Evolutionary conservation across 768 basidiomycete species (phyloP).

Genomic region (Phaffia australis): DNA sequence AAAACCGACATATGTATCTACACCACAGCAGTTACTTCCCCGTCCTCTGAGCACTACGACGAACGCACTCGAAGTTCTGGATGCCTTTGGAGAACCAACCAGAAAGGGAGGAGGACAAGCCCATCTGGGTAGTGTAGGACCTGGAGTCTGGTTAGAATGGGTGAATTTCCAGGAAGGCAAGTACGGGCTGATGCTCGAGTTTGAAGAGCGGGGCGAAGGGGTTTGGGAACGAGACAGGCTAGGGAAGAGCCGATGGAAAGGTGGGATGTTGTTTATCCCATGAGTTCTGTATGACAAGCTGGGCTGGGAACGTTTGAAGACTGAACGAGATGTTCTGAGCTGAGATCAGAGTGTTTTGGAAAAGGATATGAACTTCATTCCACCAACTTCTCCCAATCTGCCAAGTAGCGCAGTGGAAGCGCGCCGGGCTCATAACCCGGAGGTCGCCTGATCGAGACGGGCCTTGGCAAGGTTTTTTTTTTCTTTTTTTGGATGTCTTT

Average conservation of each 20-base stretch:
- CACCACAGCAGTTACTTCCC: background rate
- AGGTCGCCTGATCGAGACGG: conserved; percentile 22
- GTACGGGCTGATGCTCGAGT: too few species aligned
- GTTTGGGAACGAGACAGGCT: too few species aligned
- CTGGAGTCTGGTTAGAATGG: conserved; percentile 11
- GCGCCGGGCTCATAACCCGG: conserved; percentile 21
- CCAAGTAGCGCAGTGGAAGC: conserved; percentile 19
- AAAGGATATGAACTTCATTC: too few species aligned
- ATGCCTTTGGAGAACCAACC: background rate
- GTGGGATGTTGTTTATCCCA: too few species aligned
- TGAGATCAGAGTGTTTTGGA: too few species aligned
- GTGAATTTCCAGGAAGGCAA: background rate
- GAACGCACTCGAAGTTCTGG: background rate
- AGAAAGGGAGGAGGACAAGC: conserved; percentile 9
- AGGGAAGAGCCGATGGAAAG: too few species aligned
- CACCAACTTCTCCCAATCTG: too few species aligned
- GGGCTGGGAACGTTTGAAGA: too few species aligned
- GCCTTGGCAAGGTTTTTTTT: conserved; percentile 12
- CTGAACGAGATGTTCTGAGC: too few species aligned
- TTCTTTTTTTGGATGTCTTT: background rate
- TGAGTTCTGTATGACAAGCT: too few species aligned
- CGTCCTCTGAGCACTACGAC: background rate
- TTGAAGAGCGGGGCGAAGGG: too few species aligned
- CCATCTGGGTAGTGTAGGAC: conserved; percentile 8
- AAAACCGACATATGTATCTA: too few species aligned